These are phyloP conservation scores for Dendrothele bispora DNA, from an alignment of 768 basidiomycete genomes.

Conservation along the genomic window DNA sequence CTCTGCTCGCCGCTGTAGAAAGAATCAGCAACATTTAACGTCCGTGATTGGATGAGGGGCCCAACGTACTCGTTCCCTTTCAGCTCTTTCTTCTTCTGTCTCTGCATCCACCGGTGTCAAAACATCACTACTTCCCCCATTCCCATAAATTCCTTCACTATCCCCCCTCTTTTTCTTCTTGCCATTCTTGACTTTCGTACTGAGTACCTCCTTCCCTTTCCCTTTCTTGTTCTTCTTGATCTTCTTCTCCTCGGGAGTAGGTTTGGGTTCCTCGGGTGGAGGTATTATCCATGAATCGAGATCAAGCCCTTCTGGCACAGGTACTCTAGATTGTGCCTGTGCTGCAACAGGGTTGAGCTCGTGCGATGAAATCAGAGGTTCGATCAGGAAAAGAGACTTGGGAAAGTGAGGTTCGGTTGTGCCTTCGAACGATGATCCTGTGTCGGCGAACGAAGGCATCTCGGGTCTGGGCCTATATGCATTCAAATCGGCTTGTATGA, in stretches of 20 bases:
- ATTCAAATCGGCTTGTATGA: conserved; percentile 73
- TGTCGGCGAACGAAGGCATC: conserved; percentile 35
- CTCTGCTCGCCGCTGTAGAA: conserved; percentile 66
- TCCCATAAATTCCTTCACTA: conserved; percentile 28
- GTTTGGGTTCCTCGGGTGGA: conserved; percentile 46
- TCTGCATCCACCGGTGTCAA: conserved; percentile 43
- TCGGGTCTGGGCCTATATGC: conserved; percentile 46
- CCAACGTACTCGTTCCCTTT: conserved; percentile 61
- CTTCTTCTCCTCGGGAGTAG: conserved; percentile 37
- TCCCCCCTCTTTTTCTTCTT: conserved; percentile 31
- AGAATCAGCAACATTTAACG: neutral
- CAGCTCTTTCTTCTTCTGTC: conserved; percentile 57
- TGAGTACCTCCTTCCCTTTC: conserved; percentile 21
- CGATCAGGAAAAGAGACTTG: conserved; percentile 85
- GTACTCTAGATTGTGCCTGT: conserved; percentile 79
- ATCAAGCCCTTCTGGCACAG: conserved; percentile 81
- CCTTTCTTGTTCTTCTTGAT: conserved; percentile 47
- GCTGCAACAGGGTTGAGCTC: conserved; percentile 85
- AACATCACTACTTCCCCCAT: conserved; percentile 26
- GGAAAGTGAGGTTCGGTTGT: conserved; percentile 64
- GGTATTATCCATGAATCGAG: conserved; percentile 85
- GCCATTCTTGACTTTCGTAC: conserved; percentile 22
- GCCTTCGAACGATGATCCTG: conserved; percentile 38
- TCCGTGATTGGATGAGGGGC: neutral
- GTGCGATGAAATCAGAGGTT: conserved; percentile 73